Evolutionary conservation across 331 rosid species (phyloP).

Genomic region (Erythrophleum ivorense): DNA sequence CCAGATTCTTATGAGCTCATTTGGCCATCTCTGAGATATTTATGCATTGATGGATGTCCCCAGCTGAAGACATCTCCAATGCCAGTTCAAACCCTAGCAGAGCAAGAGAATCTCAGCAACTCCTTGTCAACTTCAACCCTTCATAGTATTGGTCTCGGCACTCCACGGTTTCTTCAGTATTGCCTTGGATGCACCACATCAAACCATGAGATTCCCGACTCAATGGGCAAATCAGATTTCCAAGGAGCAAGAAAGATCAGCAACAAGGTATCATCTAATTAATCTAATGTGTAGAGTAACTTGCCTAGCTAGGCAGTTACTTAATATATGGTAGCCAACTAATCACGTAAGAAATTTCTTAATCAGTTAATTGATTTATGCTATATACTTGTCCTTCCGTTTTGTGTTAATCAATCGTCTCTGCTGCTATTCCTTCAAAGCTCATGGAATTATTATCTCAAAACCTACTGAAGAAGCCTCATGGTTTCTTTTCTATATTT

Average conservation of each 20-base stretch:
- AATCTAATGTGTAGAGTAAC: not conserved
- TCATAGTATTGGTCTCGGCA: constrained; percentile 13
- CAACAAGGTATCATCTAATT: not conserved
- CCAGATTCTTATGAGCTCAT: constrained; percentile 16
- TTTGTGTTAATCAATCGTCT: not conserved
- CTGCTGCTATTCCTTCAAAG: not conserved
- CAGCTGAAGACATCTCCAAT: constrained; percentile 2
- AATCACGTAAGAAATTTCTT: not conserved
- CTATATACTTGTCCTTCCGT: not conserved
- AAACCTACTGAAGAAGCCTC: not conserved
- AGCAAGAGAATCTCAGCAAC: constrained; percentile 10
- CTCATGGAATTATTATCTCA: not conserved
- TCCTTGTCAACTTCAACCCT: constrained; percentile 11
- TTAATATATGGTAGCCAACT: not conserved
- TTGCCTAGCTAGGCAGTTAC: too few relatives aligned
- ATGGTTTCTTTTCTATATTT: not conserved
- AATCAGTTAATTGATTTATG: not conserved
- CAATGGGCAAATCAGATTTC: constrained; percentile 15
- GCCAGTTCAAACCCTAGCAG: not conserved
- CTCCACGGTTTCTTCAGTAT: constrained; percentile 19
- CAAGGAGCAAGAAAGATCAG: not conserved
- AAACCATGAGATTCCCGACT: not conserved
- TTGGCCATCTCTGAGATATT: constrained; percentile 27
- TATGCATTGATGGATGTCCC: constrained; percentile 37
- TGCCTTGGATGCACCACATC: constrained; percentile 2